Base-by-base conservation (phyloP, 2,329 filamentous ascomycete genomes). In the Geoglossum cookeanum region DNA sequence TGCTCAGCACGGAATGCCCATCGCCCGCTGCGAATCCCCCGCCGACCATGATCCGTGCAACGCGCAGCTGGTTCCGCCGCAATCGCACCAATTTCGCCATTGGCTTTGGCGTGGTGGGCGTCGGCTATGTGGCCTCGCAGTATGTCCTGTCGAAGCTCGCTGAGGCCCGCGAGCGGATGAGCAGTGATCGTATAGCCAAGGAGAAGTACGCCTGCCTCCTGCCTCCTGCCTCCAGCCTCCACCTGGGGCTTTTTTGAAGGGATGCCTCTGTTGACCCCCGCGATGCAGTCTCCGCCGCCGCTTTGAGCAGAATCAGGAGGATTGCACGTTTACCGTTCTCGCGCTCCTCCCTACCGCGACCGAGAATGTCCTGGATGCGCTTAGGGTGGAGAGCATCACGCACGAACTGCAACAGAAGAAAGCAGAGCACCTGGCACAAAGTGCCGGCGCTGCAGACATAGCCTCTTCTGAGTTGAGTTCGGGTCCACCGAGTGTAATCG, bases 301-400 rank as follows among this genome's bases (percentile, higher is more conserved):
- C 66, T 98, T 98, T 72, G 88, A 97, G 70, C 92, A 98, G 71
- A 98, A 98, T 70, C 92, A 98, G 69, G 91, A 95, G 68, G 92
- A 98, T 71, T 98, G 92, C 72, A 96, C 91, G 53, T 96, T 94
- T 68, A 98, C 92, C 42, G 89, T 97, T 49, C 82, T 97, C n/a
- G 92, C 91, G 33, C 81, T 98, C 57, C 78, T 98, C 8, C 92
- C 92, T 3, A 94, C 91, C 37, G 87, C 89, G 5, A 90, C 90
- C 29, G 82, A 92, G 63, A 91, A 94, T 67, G 85, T 98, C 64
- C 75, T 96, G 65, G 83, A 87, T 63, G 83, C 85, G 35, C 80
- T 97, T 64, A 87, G 94, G 56, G 94, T 94, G 48, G 92, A 98
- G 69, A 82, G 86, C 65, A 87, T 96, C 65, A 91, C 91, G 3